Evolutionary conservation across 768 basidiomycete species (phyloP).

Genomic region (Podaxis carcinomalis): DNA sequence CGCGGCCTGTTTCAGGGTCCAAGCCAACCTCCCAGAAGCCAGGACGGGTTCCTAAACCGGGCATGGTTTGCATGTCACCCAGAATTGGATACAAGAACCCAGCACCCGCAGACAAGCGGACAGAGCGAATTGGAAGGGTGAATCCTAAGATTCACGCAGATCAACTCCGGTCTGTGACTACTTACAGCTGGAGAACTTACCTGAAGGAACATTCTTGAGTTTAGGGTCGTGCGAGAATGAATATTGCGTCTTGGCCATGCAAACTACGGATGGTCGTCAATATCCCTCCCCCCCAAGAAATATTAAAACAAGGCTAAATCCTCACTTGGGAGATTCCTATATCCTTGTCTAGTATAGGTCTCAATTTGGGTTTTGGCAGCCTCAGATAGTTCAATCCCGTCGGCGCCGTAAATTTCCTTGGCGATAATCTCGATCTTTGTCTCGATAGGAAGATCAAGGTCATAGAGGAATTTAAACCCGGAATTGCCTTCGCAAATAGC

Average conservation of each 20-base stretch:
- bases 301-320: conserved; percentile 7
- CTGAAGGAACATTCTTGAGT: conserved; percentile 84
- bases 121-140: conserved; percentile 85
- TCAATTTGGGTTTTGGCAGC: conserved; percentile 82
- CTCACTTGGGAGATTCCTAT: conserved; percentile 72
- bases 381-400: conserved; percentile 84
- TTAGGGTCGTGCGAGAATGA: conserved; percentile 95
- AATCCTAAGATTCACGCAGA: conserved; percentile 54
- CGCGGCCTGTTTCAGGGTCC: conserved; percentile 73
- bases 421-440: conserved; percentile 87
- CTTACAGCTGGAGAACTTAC: conserved; percentile 26
- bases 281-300: neutral
- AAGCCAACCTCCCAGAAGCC: conserved; percentile 92
- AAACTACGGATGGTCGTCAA: conserved; percentile 47
- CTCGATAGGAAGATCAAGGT: conserved; percentile 75
- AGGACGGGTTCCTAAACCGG: conserved; percentile 89
- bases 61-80: conserved; percentile 99
- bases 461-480: conserved; percentile 91
- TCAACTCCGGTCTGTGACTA: neutral
- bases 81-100: conserved; percentile 94
- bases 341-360: conserved; percentile 90
- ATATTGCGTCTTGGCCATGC: conserved; percentile 98
- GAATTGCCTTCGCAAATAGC: conserved; percentile 78
- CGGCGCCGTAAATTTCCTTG: conserved; percentile 91
- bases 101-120: conserved; percentile 87